phyloP scores from a whole-genome alignment of 2,329 filamentous ascomycete species.

The Verticillium klebahnii region DNA sequence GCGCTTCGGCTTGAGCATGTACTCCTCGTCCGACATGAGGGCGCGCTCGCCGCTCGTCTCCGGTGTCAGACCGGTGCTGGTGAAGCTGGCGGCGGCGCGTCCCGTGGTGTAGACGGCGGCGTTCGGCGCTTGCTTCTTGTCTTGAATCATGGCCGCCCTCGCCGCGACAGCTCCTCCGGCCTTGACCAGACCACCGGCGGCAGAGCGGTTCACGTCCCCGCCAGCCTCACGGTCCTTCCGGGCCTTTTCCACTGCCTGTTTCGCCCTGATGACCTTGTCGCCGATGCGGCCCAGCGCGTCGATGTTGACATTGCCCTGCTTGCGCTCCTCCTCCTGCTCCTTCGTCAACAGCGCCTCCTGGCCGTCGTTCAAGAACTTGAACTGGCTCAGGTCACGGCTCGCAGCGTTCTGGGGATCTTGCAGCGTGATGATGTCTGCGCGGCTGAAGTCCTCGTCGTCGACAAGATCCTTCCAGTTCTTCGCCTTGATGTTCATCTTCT shows the following conservation, averaged over 20 bases:
- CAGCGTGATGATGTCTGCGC: slow-evolving; percentile 90
- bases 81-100: slow-evolving; percentile 87
- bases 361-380: slow-evolving; percentile 86
- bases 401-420: slow-evolving; percentile 93
- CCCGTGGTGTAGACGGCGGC: slow-evolving; percentile 89
- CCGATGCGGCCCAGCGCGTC: slow-evolving; percentile 72
- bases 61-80: slow-evolving; percentile 87
- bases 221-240: slow-evolving; percentile 66
- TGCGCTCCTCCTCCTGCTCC: slow-evolving; percentile 64
- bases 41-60: slow-evolving; percentile 86
- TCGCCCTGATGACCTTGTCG: slow-evolving; percentile 83
- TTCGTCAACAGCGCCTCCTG: slow-evolving; percentile 62
- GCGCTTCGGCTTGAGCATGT: slow-evolving; percentile 86
- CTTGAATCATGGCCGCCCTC: slow-evolving; percentile 43
- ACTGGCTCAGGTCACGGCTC: slow-evolving; percentile 76
- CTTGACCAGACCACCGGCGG: slow-evolving; percentile 27
- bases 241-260: slow-evolving; percentile 88
- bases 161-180: slow-evolving; percentile 17
- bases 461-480: slow-evolving; percentile 94
- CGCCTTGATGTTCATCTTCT: slow-evolving; percentile 91
- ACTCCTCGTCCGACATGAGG: slow-evolving; percentile 87
- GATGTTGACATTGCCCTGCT: slow-evolving; percentile 69
- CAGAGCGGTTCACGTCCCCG: slow-evolving; percentile 51
- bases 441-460: slow-evolving; percentile 78
- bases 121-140: slow-evolving; percentile 68